A percentile compares a stretch with the other conserved stretches of the same genome.
Evolutionary conservation across 2,329 filamentous ascomycete species (phyloP).

Genomic region (Hypocreales sp.): DNA sequence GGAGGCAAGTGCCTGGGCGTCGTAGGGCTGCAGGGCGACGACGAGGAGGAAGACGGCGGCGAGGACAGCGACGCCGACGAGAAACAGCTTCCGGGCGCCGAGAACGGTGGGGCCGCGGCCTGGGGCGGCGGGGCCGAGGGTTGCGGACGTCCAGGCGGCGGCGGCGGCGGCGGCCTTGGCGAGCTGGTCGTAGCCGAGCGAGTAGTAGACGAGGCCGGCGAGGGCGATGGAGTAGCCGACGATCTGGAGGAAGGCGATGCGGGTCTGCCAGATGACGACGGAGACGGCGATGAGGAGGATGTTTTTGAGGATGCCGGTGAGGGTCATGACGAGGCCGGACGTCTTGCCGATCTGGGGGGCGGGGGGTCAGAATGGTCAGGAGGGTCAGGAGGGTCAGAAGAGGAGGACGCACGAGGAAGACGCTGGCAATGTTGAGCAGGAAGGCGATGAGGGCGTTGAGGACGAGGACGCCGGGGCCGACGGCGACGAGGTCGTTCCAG

Average conservation of each 20-base stretch:
- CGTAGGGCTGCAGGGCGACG: constrained; percentile 4
- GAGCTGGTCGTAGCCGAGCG: constrained; percentile 21
- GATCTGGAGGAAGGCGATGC: constrained; percentile 54
- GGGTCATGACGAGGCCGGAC: constrained; percentile 70
- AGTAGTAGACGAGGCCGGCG: constrained; percentile 33
- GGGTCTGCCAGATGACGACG: constrained; percentile 64
- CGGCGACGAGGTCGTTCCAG: constrained; percentile 45
- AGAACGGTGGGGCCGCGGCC: constrained; percentile 3
- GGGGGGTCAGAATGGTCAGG: constrained; percentile 3
- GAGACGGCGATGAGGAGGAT: constrained; percentile 67
- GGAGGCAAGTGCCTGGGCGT: constrained; percentile 1
- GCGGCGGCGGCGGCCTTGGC: constrained; percentile 8
- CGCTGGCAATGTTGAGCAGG: constrained; percentile 66
- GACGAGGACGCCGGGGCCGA: constrained; percentile 51
- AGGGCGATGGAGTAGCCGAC: constrained; percentile 64
- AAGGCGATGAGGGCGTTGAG: constrained; percentile 69
- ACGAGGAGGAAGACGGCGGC: constrained; percentile 5
- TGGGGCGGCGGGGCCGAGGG: constrained; percentile 8
- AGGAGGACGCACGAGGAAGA: constrained; percentile 55
- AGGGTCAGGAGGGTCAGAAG: neutral
- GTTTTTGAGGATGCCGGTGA: constrained; percentile 77
- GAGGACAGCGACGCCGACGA: constrained; percentile 5
- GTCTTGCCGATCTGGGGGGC: constrained; percentile 63
- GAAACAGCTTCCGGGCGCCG: constrained; percentile 4
- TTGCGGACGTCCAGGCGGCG: constrained; percentile 9